These are phyloP conservation scores for Penicillium ucsense DNA, from an alignment of 495 filamentous ascomycete species.

Conservation along the genomic window DNA sequence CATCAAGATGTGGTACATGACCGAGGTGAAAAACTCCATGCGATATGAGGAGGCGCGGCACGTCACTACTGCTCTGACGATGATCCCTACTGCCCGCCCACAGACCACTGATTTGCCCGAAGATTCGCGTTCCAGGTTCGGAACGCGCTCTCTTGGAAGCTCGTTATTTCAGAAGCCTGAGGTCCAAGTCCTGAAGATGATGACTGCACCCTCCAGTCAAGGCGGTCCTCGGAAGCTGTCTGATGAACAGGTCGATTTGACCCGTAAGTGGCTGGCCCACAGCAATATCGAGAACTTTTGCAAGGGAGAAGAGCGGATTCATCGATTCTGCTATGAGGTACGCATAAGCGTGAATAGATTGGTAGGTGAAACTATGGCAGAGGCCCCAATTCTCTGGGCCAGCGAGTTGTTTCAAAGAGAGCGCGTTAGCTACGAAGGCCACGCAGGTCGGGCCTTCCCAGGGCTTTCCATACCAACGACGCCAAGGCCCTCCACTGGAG, in stretches of 20 bases:
- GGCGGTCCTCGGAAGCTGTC: slow-evolving; percentile 89
- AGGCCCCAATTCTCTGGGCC: slow-evolving; percentile 85
- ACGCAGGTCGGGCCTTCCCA: slow-evolving; percentile 36
- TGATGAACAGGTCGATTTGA: slow-evolving; percentile 90
- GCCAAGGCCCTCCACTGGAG: slow-evolving; percentile 40
- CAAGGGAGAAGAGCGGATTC: slow-evolving; percentile 89
- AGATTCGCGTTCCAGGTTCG: slow-evolving; percentile 41
- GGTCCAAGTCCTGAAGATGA: slow-evolving; percentile 75
- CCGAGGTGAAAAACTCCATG: slow-evolving; percentile 86
- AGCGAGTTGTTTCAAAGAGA: slow-evolving; percentile 82
- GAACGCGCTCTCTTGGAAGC: slow-evolving; percentile 38
- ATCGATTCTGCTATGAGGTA: slow-evolving; percentile 86
- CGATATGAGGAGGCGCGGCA: slow-evolving; percentile 83
- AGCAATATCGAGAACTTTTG: slow-evolving; percentile 88
- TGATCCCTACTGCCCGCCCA: slow-evolving; percentile 49
- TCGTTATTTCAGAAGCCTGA: slow-evolving; percentile 76
- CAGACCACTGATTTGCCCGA: slow-evolving; percentile 28
- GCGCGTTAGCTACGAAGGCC: slow-evolving; percentile 63
- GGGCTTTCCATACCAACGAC: slow-evolving; percentile 33
- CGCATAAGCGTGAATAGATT: slow-evolving; percentile 79
- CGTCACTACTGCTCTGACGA: slow-evolving; percentile 80
- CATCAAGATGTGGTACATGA: slow-evolving; percentile 99
- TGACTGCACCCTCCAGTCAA: slow-evolving; percentile 73
- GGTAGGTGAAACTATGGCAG: slow-evolving; percentile 75
- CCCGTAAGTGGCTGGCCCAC: slow-evolving; percentile 72